Conservation (phyloP, 805 yeast genomes). For the Candida patagonica region DNA sequence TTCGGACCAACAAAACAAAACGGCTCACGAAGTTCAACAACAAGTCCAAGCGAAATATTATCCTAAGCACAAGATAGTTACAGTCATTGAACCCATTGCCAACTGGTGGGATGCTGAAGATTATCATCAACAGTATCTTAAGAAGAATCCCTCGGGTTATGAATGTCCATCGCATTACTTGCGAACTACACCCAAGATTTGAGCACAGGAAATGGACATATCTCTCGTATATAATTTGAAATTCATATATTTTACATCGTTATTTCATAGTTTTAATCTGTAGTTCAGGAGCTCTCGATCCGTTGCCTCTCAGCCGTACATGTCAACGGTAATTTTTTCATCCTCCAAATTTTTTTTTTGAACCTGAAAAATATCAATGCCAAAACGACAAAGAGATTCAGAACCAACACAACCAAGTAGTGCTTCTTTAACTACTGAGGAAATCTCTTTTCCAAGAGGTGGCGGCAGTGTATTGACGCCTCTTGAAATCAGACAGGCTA, state of each 20-base stretch:
- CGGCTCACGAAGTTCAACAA: slow-evolving; percentile 38
- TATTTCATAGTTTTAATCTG: no score
- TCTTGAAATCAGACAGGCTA: slow-evolving; percentile 82
- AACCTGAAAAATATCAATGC: slow-evolving; percentile 5
- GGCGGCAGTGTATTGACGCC: slow-evolving; percentile 79
- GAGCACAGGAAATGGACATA: not conserved
- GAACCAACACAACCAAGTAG: slow-evolving; percentile 2
- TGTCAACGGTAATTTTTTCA: slow-evolving; percentile 6
- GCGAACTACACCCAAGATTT: slow-evolving; percentile 43
- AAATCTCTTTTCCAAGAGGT: slow-evolving; percentile 86
- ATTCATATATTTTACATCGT: no score
- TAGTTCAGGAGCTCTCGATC: no score
- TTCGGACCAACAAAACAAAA: slow-evolving; percentile 37
- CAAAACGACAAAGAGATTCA: slow-evolving; percentile 6
- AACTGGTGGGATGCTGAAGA: slow-evolving; percentile 91
- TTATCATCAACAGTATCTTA: slow-evolving; percentile 79
- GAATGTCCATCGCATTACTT: slow-evolving; percentile 84
- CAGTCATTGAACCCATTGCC: slow-evolving; percentile 57
- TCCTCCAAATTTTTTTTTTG: slow-evolving; percentile 8
- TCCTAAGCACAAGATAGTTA: slow-evolving; percentile 53
- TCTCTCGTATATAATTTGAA: no score
- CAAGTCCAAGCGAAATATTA: slow-evolving; percentile 67
- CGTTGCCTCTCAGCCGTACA: slow-evolving; percentile 4
- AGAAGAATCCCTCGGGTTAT: slow-evolving; percentile 76
- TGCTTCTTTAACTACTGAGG: slow-evolving; percentile 25